Evolutionary conservation across 140 eudicot species (phyloP).

Genomic region (Anethum foeniculum): DNA sequence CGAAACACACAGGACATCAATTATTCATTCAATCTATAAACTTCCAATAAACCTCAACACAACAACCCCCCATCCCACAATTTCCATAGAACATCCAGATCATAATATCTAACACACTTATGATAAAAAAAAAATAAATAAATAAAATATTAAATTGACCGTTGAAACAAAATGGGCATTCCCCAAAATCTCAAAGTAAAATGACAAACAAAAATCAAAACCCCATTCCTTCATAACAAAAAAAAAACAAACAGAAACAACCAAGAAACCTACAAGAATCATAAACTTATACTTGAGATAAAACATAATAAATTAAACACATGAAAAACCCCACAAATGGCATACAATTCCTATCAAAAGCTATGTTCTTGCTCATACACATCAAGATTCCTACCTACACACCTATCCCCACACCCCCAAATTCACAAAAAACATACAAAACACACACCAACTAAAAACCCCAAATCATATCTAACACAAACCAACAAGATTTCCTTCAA

Average conservation of each 20-base stretch:
- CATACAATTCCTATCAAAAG: background rate
- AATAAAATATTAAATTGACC: background rate
- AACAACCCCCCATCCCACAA: background rate
- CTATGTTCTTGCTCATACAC: background rate
- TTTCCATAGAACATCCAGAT: background rate
- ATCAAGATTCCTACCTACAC: background rate
- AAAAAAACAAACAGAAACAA: background rate
- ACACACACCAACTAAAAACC: background rate
- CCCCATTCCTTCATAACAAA: background rate
- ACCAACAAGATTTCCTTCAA: background rate
- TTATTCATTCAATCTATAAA: slow-evolving; percentile 4
- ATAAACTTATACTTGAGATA: background rate
- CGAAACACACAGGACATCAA: background rate
- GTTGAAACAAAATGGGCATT: background rate
- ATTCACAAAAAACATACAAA: background rate
- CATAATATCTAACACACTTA: background rate
- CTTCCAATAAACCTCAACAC: background rate
- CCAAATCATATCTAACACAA: background rate
- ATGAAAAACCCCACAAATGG: background rate
- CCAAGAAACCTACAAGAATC: background rate
- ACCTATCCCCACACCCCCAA: background rate
- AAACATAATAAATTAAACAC: background rate
- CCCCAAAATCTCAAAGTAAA: background rate
- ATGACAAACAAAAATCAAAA: background rate
- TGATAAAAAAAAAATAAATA: too few species aligned